Percentiles rank a stretch among this genome's conserved stretches.
These are phyloP conservation scores for Austropuccinia psidii DNA, from an alignment of 1,284 basidiomycete genomes.

Conservation along the genomic window DNA sequence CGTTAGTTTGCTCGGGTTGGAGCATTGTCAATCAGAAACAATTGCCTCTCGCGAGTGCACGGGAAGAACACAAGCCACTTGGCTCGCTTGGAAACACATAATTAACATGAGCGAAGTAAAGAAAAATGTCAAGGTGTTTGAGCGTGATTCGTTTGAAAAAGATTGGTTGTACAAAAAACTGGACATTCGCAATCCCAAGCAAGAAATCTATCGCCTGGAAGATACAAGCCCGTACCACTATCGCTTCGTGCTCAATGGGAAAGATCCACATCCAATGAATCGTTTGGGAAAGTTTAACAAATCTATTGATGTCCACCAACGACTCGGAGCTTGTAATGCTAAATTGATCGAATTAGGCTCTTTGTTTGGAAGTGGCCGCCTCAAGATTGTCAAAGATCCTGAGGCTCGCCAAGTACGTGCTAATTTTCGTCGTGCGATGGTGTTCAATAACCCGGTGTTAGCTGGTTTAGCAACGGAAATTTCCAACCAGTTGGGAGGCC, in stretches of 20 bases:
- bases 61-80: not conserved
- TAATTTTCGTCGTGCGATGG: slow-evolving; percentile 9
- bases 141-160: slow-evolving; percentile 5
- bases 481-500: slow-evolving; percentile 1
- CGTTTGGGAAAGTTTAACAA: slow-evolving; percentile 14
- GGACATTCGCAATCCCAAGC: not conserved
- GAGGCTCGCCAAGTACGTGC: slow-evolving; percentile 10
- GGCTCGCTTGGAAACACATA: slow-evolving; percentile 21
- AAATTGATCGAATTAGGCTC: slow-evolving; percentile 16
- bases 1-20: not conserved
- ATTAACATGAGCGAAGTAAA: not conserved
- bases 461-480: not conserved
- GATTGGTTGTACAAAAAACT: not conserved
- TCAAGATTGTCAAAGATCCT: slow-evolving; percentile 17
- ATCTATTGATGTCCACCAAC: slow-evolving; percentile 3
- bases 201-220: slow-evolving; percentile 3
- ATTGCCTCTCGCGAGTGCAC: slow-evolving; percentile 9
- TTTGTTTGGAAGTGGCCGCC: slow-evolving; percentile 14
- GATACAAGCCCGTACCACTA: slow-evolving; percentile 8
- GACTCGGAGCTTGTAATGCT: not conserved
- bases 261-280: not conserved
- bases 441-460: slow-evolving; percentile 16
- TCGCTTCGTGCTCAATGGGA: not conserved
- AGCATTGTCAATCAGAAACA: not conserved
- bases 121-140: not conserved